A percentile compares a stretch with the other conserved stretches of the same genome.
Evolutionary conservation across 2,329 filamentous ascomycete genomes (phyloP).

Genomic region (Colletotrichum liriopes): DNA sequence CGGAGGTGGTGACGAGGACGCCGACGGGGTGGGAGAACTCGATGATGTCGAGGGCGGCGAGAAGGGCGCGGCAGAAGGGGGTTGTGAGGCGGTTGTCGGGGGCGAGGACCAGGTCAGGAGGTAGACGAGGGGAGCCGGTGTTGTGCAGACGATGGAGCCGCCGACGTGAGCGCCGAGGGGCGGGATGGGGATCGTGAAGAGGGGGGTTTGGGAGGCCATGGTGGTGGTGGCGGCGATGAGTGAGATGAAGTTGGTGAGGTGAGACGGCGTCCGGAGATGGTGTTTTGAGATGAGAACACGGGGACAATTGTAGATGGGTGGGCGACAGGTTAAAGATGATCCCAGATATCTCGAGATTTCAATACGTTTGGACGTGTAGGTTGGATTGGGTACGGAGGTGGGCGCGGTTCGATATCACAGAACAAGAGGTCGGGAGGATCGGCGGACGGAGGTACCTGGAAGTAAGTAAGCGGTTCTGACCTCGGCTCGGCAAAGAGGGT

Average conservation of each 20-base stretch:
- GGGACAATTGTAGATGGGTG: not conserved
- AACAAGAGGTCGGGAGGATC: not conserved
- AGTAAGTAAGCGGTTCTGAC: conserved; percentile 18
- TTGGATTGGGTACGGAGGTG: not conserved
- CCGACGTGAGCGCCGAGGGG: conserved; percentile 61
- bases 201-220: conserved; percentile 53
- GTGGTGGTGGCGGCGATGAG: not conserved
- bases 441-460: not conserved
- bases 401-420: not conserved
- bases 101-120: conserved; percentile 80
- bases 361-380: not conserved
- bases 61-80: conserved; percentile 76
- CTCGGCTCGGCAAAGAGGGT: conserved; percentile 34
- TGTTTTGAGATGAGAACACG: not conserved
- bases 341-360: not conserved
- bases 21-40: conserved; percentile 74
- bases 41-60: conserved; percentile 82
- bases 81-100: conserved; percentile 83
- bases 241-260: not conserved
- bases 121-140: conserved; percentile 75
- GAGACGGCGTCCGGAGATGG: not conserved
- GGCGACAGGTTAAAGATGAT: not conserved
- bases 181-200: conserved; percentile 74
- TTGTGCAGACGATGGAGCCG: conserved; percentile 75
- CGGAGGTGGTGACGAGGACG: conserved; percentile 84